Evolutionary conservation across 2,329 filamentous ascomycete genomes (phyloP).

Genomic region (Neonectria sp.): DNA sequence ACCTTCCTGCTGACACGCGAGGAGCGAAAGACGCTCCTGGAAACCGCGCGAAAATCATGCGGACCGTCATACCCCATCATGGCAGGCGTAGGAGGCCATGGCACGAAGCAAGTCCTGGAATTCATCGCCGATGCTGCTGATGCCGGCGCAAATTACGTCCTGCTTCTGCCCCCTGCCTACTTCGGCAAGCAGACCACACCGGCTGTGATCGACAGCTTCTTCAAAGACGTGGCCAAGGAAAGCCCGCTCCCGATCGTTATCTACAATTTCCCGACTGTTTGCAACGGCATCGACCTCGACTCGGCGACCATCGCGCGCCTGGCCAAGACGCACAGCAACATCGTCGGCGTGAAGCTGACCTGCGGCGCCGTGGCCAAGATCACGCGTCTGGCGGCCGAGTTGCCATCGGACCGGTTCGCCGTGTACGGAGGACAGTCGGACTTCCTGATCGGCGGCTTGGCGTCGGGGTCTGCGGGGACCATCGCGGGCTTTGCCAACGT

Average conservation of each 20-base stretch:
- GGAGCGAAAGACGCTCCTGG: conserved; percentile 70
- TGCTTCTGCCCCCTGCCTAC: conserved; percentile 75
- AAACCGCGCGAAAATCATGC: conserved; percentile 78
- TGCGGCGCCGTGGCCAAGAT: conserved; percentile 82
- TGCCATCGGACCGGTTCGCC: conserved; percentile 71
- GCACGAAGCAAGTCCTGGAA: conserved; percentile 74
- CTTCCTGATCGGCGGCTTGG: conserved; percentile 75
- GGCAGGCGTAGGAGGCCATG: conserved; percentile 76
- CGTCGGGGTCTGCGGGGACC: conserved; percentile 71
- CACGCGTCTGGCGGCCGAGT: conserved; percentile 67
- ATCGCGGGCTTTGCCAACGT: conserved; percentile 77
- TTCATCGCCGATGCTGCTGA: conserved; percentile 71
- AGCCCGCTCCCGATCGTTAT: conserved; percentile 72
- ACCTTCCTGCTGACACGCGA: conserved; percentile 71
- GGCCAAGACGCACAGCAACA: conserved; percentile 61
- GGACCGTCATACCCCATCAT: conserved; percentile 91
- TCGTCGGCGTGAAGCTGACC: conserved; percentile 80
- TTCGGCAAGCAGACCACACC: conserved; percentile 74
- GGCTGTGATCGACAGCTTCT: conserved; percentile 73
- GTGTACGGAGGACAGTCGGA: conserved; percentile 82
- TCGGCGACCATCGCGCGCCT: conserved; percentile 67
- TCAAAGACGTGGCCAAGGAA: conserved; percentile 66
- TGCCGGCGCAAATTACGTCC: conserved; percentile 73
- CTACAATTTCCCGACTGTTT: conserved; percentile 79
- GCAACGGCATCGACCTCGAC: conserved; percentile 78